Evolutionary conservation across 306 rosid species (phyloP), one percentile per base, ranked within the genome.

Genomic region (Cucurbita maxima): DNA sequence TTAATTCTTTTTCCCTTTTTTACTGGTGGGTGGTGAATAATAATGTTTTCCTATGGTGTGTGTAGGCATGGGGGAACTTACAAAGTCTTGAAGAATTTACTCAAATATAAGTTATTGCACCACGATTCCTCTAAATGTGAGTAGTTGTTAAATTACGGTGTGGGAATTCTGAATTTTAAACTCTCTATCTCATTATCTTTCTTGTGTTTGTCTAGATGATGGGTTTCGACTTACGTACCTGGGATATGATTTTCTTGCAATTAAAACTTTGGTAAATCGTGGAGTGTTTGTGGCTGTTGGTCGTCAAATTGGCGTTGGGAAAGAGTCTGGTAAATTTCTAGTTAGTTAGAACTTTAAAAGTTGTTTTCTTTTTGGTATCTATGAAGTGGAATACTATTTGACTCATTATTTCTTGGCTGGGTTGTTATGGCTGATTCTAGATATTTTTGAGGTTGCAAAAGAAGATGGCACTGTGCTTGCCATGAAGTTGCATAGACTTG

Each of bases 161-260:
- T 20, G 54, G 55, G 55, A 7, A 20, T 20, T 44, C 18, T 45
- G 5, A 44, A 44, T 20, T 12, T 41, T 67, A 44, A 44, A 44
- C 34, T 30, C 34, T 67, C 18, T 44, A 44, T 45, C 55, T 43
- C 38, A 45, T 44, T 45, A 61, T 74, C 68, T 44, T 66, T 44
- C 16, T 70, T 45, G 37, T 79, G 77, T 81, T 51, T 59, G 58
- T 83, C 47, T 78, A 93, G 98, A 93, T 84, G 98, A 93, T 11
- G 97, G 98, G 19, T 93, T 88, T 73, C 97, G 96, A 53, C 96
- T 93, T 25, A 90, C 98, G 19, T 93, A 93, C 75, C 97, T 93
- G 61, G 97, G 98, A 41, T 93, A 93, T 74, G 98, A 93, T 87
- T 93, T 87, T 87, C 98, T 93, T 67, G 96, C 98, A 61, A 93